phyloP scores from a whole-genome alignment of 148 eudicot genomes.

The Nepenthes gracilis region DNA sequence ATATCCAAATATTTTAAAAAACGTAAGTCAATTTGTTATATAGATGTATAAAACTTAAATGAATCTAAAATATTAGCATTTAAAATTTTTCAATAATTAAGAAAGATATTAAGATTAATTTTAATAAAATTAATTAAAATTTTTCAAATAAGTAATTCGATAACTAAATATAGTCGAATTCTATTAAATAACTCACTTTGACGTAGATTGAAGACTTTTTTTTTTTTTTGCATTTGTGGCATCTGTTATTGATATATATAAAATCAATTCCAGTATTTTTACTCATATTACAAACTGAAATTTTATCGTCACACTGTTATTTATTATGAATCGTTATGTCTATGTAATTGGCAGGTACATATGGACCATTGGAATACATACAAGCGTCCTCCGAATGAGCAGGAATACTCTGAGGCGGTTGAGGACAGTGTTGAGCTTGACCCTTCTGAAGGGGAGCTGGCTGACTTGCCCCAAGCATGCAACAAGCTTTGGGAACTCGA shows the following conservation, averaged over 20 bases:
- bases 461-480: slow-evolving; percentile 63
- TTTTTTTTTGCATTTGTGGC: not conserved
- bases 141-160: too few species aligned
- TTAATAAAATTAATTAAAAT: too few species aligned
- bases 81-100: too few species aligned
- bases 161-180: too few species aligned
- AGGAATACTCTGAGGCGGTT: slow-evolving; percentile 58
- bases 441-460: slow-evolving; percentile 64
- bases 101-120: too few species aligned
- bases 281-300: not conserved
- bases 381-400: slow-evolving; percentile 61
- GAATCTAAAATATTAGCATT: too few species aligned
- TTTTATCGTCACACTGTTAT: not conserved
- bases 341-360: slow-evolving; percentile 31
- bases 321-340: not conserved
- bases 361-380: slow-evolving; percentile 60
- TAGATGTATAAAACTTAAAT: too few species aligned
- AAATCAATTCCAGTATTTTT: not conserved
- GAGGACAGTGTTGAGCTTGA: slow-evolving; percentile 31
- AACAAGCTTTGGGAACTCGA: slow-evolving; percentile 95
- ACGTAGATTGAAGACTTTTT: too few species aligned
- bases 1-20: too few species aligned
- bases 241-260: not conserved
- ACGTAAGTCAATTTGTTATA: too few species aligned
- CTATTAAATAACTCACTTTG: too few species aligned